Conservation (phyloP, 441 rosid genomes). For the Bruguiera hainesii region DNA sequence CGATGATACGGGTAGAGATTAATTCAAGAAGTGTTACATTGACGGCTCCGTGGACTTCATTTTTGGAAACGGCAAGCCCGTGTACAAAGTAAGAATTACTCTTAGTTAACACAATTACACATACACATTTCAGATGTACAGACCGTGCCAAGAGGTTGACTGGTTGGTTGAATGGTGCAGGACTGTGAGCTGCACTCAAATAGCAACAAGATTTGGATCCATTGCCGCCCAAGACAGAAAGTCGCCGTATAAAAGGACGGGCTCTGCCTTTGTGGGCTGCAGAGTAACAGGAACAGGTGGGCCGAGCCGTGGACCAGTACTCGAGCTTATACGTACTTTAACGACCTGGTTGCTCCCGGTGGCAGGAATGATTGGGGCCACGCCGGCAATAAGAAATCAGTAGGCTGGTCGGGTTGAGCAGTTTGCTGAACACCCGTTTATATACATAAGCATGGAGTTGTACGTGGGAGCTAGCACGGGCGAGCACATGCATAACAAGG, state of each 20-base stretch:
- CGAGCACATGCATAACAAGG: too few relatives aligned
- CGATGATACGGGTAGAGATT: conserved; percentile 93
- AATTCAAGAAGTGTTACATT: conserved; percentile 80
- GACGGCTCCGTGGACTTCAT: conserved; percentile 94
- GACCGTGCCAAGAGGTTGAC: background rate
- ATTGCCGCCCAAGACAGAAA: conserved; percentile 78
- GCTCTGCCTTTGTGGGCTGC: conserved; percentile 72
- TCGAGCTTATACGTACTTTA: conserved; percentile 71
- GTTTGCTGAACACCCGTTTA: too few relatives aligned
- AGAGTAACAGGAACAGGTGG: conserved; percentile 80
- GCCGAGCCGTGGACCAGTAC: conserved; percentile 91
- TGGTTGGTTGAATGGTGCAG: conserved; percentile 27
- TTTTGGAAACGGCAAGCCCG: conserved; percentile 87
- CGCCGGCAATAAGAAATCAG: conserved; percentile 42
- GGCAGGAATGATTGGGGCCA: conserved; percentile 99
- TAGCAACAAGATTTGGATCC: conserved; percentile 83
- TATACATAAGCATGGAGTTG: too few relatives aligned
- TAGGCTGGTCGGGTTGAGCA: too few relatives aligned
- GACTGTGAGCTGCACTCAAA: conserved; percentile 78
- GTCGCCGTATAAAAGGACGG: conserved; percentile 78
- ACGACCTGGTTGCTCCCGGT: conserved; percentile 76
- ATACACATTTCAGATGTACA: too few relatives aligned
- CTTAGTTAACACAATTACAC: background rate
- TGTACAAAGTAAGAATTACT: conserved; percentile 57
- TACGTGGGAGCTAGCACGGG: too few relatives aligned